Base-by-base conservation (phyloP, 306 rosid species). In the Malus fusca region DNA sequence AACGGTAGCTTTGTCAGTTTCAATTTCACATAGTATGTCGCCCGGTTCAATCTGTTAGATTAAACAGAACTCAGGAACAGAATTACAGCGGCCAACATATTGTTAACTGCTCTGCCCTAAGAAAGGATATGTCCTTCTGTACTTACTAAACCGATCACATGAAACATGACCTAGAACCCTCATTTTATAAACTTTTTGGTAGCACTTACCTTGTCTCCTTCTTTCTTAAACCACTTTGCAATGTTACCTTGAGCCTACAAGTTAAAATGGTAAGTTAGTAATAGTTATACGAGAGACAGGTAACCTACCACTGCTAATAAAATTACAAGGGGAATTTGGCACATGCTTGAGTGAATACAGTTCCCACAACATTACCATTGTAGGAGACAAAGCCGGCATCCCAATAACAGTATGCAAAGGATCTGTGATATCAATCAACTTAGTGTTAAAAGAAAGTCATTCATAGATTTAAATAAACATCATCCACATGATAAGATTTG, bases 361-460 rank as follows among this genome's bases (percentile, higher is more conserved):
- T 55, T 40, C n/a, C 26, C 37, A 13, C 66, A 73, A 42, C 78
- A 89, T 87, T 84, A 95, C 98, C 98, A 95, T 95, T 37, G 98
- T 95, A 83, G 98, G 98, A 68, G 98, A 95, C 72, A 95, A 80
- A 37, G 98, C 98, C 25, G 98, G 98, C 98, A 95, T 95, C 68
- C 76, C 87, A 78, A 95, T 87, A 74, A 92, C 89, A 21, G 73
- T 59, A 75, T 89, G 89, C 40, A 96, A 82, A 75, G 87, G 81
- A 73, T 95, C 98, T 92, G 88, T 64, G 82, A 60, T 73, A 66
- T 77, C 31, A 78, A 76, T 55, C 64, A 73, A 71, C 43, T 64
- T 65, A 40, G 65, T 77, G 82, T 74, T 58, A 72, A 61, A 48
- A 21, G 66, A 74, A 53, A 21, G 35, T 30, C 59, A 30, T 71